phyloP scores from a whole-genome alignment of 495 filamentous ascomycete genomes.

The Hypoxylon lienhwacheense region DNA sequence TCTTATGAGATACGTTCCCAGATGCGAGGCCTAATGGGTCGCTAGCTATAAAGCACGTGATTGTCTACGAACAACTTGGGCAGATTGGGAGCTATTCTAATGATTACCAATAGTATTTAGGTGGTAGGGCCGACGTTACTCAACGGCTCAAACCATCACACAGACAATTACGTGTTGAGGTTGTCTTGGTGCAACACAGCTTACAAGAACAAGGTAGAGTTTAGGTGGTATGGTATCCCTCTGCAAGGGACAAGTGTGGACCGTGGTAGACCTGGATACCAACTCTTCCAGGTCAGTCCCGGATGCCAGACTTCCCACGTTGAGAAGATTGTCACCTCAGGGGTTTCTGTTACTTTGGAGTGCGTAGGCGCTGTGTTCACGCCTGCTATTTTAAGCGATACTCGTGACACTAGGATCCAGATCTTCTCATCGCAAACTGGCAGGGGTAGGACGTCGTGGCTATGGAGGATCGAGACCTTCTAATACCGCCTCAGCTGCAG shows the following conservation, averaged over 20 bases:
- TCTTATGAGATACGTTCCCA: background rate
- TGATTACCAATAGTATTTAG: background rate
- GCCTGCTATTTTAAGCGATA: slow-evolving; percentile 28
- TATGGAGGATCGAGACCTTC: slow-evolving; percentile 29
- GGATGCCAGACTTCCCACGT: slow-evolving; percentile 5
- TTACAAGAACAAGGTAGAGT: slow-evolving; percentile 22
- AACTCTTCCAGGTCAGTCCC: slow-evolving; percentile 14
- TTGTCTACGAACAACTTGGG: slow-evolving; percentile 2
- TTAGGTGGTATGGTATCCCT: slow-evolving; percentile 8
- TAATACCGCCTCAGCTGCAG: slow-evolving; percentile 27
- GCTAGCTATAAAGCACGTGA: slow-evolving; percentile 11
- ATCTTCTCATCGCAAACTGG: slow-evolving; percentile 7
- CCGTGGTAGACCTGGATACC: slow-evolving; percentile 1
- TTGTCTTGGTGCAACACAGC: slow-evolving; percentile 23
- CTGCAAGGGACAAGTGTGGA: background rate
- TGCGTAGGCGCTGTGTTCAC: slow-evolving; percentile 7
- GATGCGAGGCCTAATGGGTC: slow-evolving; percentile 1
- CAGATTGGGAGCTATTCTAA: background rate
- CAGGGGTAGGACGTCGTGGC: slow-evolving; percentile 20
- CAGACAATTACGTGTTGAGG: slow-evolving; percentile 17
- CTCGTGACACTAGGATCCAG: slow-evolving; percentile 11
- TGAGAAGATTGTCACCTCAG: slow-evolving; percentile 4
- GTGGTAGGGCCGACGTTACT: slow-evolving; percentile 4
- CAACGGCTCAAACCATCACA: slow-evolving; percentile 2
- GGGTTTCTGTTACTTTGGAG: background rate